phyloP scores from a whole-genome alignment of 1,284 basidiomycete genomes.

The Ceratobasidium sp. region DNA sequence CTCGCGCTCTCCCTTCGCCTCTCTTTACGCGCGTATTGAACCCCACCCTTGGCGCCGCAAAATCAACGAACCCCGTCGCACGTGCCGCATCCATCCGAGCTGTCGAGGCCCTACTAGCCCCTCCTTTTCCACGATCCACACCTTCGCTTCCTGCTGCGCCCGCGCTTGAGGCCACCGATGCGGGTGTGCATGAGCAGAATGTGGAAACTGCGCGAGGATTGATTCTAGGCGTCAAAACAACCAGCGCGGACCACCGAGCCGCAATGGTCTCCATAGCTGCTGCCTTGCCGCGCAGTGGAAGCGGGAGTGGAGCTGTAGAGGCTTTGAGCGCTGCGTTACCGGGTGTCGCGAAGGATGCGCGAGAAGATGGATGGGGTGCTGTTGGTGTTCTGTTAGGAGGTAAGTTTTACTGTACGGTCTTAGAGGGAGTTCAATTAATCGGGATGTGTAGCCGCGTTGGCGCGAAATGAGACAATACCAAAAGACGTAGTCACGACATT shows the following conservation, averaged over 20 bases:
- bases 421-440: background rate
- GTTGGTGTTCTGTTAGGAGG: constrained; percentile 56
- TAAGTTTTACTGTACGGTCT: constrained; percentile 49
- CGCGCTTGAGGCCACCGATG: background rate
- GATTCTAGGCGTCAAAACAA: constrained; percentile 81
- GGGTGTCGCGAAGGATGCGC: constrained; percentile 53
- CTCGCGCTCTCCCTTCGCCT: constrained; percentile 63
- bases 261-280: constrained; percentile 84
- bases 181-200: constrained; percentile 50
- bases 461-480: constrained; percentile 26
- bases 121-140: constrained; percentile 36
- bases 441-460: constrained; percentile 7
- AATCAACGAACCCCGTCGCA: constrained; percentile 77
- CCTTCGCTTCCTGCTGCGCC: constrained; percentile 23
- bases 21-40: constrained; percentile 72
- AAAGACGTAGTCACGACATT: constrained; percentile 41
- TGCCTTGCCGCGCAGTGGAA: constrained; percentile 60
- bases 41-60: constrained; percentile 74
- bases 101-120: constrained; percentile 66
- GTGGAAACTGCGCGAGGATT: constrained; percentile 67
- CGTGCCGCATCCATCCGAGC: constrained; percentile 69
- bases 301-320: constrained; percentile 60
- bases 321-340: constrained; percentile 56
- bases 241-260: constrained; percentile 86
- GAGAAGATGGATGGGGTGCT: constrained; percentile 67